Evolutionary conservation across 306 rosid genomes (phyloP).

Genomic region (Vigna angularis): DNA sequence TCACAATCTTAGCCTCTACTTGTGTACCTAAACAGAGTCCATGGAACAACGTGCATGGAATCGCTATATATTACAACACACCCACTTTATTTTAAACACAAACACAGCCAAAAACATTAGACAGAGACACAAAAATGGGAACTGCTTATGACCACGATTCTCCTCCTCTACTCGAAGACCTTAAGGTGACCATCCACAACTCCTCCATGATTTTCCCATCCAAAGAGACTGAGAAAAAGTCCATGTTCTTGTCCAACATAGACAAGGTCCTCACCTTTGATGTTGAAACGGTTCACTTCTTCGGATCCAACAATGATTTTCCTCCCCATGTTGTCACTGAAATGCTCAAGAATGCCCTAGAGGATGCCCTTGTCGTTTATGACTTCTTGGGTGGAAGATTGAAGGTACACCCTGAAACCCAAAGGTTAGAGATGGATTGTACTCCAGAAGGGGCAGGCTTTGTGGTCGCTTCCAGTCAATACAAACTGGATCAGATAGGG

Average conservation of each 20-base stretch:
- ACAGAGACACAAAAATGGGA: neutral
- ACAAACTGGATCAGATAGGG: conserved; percentile 10
- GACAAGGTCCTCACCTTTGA: conserved; percentile 20
- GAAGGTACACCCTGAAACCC: neutral
- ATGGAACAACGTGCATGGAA: neutral
- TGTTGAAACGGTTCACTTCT: conserved; percentile 31
- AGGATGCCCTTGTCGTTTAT: conserved; percentile 28
- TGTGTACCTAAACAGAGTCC: neutral
- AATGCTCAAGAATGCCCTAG: neutral
- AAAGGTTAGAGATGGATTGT: conserved; percentile 7
- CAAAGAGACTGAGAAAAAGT: conserved; percentile 7
- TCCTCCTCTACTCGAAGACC: conserved; percentile 5
- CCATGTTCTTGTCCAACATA: conserved; percentile 15
- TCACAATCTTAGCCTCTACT: neutral
- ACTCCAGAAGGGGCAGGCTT: neutral
- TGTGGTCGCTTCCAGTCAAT: neutral
- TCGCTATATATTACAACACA: conserved; percentile 9
- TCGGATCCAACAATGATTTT: neutral
- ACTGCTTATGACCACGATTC: neutral
- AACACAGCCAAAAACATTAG: neutral
- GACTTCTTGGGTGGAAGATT: conserved; percentile 25
- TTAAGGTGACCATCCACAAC: neutral
- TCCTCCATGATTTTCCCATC: conserved; percentile 24
- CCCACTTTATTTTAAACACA: neutral
- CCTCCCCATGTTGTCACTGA: neutral